A percentile compares a stretch with the other conserved stretches of the same genome.
These are phyloP conservation scores for Misopates orontium DNA, from an alignment of 257 asterid genomes.

Conservation along the genomic window DNA sequence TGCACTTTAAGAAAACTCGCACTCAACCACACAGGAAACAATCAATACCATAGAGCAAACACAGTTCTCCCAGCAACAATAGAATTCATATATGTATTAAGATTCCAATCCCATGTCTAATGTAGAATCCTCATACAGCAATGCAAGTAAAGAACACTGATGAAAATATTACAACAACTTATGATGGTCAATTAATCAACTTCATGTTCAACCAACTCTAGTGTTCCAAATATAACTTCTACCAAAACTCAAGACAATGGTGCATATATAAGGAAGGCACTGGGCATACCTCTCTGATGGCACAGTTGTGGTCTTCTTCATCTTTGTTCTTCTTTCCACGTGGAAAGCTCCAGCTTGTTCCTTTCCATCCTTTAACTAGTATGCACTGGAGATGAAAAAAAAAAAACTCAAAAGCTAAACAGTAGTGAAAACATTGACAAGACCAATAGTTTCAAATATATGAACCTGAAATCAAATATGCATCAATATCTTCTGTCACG, in stretches of 20 bases:
- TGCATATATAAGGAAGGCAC: slow-evolving; percentile 10
- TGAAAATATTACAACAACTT: slow-evolving; percentile 10
- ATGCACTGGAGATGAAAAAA: slow-evolving; percentile 53
- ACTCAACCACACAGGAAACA: background rate
- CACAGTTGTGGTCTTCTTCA: slow-evolving; percentile 84
- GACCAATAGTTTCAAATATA: background rate
- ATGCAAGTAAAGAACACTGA: background rate
- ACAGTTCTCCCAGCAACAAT: background rate
- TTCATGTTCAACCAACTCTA: background rate
- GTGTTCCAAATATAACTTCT: background rate
- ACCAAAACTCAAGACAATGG: slow-evolving; percentile 18
- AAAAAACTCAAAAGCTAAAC: slow-evolving; percentile 12
- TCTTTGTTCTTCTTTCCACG: slow-evolving; percentile 91
- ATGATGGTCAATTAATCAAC: no score
- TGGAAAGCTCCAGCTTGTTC: slow-evolving; percentile 92
- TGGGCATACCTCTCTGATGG: slow-evolving; percentile 69
- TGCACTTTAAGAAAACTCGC: background rate
- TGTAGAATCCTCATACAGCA: background rate
- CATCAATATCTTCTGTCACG: background rate
- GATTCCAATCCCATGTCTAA: background rate
- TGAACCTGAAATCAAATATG: background rate
- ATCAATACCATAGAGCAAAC: slow-evolving; percentile 9
- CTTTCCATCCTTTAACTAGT: slow-evolving; percentile 90
- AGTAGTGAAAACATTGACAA: background rate
- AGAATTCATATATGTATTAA: background rate